Evolutionary conservation across 257 asterid genomes (phyloP).

Genomic region (Nicotiana paniculata): DNA sequence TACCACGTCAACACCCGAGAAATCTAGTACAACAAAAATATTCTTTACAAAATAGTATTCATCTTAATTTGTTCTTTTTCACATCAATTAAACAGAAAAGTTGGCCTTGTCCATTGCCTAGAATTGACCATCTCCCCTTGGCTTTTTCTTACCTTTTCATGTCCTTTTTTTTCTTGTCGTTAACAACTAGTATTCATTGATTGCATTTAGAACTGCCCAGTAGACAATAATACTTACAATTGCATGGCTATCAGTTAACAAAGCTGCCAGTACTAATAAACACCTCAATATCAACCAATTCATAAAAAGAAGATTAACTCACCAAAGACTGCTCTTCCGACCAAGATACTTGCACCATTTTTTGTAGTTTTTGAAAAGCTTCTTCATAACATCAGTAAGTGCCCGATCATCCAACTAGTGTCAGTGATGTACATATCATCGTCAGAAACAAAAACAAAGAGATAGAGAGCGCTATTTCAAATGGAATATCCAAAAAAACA

Average conservation of each 20-base stretch:
- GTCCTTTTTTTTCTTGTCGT: background rate
- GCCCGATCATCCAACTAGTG: constrained; percentile 91
- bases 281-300: background rate
- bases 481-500: constrained; percentile 10
- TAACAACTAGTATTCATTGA: background rate
- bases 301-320: constrained; percentile 17
- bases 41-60: background rate
- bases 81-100: no score
- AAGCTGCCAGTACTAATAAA: constrained; percentile 4
- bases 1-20: background rate
- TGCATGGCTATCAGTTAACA: background rate
- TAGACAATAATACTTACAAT: background rate
- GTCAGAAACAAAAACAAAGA: background rate
- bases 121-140: no score
- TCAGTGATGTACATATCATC: background rate
- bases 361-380: constrained; percentile 91
- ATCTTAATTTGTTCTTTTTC: background rate
- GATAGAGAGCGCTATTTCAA: background rate
- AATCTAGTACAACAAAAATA: background rate
- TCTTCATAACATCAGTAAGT: constrained; percentile 90
- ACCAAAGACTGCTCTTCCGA: constrained; percentile 98
- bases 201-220: background rate
- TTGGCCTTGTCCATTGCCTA: no score
- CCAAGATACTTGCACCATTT: constrained; percentile 97
- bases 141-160: background rate